Evolutionary conservation across 1,284 basidiomycete species (phyloP).

Genomic region (Sphaerobolus stellatus): DNA sequence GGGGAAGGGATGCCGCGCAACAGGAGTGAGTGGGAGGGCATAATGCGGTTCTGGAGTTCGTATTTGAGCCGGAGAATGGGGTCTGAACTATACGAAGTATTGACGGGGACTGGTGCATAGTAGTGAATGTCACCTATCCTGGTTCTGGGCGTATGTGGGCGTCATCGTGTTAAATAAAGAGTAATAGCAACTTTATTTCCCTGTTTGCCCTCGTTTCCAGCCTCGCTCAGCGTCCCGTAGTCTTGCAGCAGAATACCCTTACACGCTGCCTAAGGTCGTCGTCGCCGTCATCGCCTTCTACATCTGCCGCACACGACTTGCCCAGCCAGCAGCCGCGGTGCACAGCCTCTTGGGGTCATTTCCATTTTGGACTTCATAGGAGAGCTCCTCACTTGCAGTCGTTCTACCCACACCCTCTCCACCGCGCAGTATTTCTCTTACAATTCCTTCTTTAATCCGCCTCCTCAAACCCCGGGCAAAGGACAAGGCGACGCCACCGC

Average conservation of each 20-base stretch:
- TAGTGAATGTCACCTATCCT: background rate
- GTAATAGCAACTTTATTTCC: too few relatives aligned
- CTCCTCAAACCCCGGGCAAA: slow-evolving; percentile 1
- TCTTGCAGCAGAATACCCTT: too few relatives aligned
- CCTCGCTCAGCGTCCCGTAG: too few relatives aligned
- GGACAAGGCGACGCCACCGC: background rate
- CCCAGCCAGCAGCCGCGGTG: too few relatives aligned
- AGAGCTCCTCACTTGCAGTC: too few relatives aligned
- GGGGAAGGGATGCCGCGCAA: slow-evolving; percentile 72
- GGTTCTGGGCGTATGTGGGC: slow-evolving; percentile 9
- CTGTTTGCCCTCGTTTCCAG: too few relatives aligned
- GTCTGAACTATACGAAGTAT: slow-evolving; percentile 76
- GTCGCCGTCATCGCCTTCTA: too few relatives aligned
- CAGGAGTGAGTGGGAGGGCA: slow-evolving; percentile 75
- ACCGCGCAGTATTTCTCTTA: background rate
- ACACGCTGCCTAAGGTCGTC: too few relatives aligned
- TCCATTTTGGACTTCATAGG: too few relatives aligned
- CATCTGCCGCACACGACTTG: too few relatives aligned
- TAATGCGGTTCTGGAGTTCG: slow-evolving; percentile 88
- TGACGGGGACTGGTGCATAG: slow-evolving; percentile 43
- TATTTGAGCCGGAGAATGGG: slow-evolving; percentile 56
- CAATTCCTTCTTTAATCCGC: slow-evolving; percentile 4
- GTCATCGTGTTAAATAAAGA: background rate
- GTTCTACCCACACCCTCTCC: too few relatives aligned
- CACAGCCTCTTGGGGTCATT: too few relatives aligned